A percentile compares a stretch with the other conserved stretches of the same genome.
These are phyloP conservation scores for Aureobasidium leucospermi DNA, from an alignment of 2,329 filamentous ascomycete genomes.

Conservation along the genomic window DNA sequence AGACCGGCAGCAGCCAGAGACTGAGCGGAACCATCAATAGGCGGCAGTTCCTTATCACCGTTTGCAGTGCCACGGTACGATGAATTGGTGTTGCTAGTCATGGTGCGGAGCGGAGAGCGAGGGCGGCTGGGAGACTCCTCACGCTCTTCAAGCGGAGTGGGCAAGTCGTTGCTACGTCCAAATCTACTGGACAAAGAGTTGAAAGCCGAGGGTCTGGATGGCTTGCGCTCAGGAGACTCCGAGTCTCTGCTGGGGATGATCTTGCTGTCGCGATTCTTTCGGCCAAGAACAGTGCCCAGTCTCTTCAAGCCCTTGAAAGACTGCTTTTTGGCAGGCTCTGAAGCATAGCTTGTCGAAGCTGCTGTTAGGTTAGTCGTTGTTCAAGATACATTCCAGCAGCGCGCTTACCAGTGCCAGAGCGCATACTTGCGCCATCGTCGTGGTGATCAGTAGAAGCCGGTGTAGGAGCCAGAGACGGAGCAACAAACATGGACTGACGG, in stretches of 20 bases:
- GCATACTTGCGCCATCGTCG: conserved; percentile 50
- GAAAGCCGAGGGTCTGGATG: conserved; percentile 44
- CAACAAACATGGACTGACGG: conserved; percentile 7
- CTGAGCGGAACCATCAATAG: conserved; percentile 11
- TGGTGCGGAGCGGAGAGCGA: conserved; percentile 23
- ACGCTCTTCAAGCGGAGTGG: conserved; percentile 33
- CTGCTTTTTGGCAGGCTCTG: conserved; percentile 26
- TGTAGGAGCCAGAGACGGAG: conserved; percentile 23
- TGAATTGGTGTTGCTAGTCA: conserved; percentile 10
- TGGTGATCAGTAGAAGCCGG: conserved; percentile 27
- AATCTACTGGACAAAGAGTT: conserved; percentile 52
- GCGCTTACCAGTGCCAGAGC: conserved; percentile 43
- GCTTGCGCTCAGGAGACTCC: conserved; percentile 47
- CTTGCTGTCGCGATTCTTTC: conserved; percentile 53
- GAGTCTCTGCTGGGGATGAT: conserved; percentile 22
- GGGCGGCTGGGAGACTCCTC: conserved; percentile 24
- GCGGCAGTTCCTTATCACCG: not conserved
- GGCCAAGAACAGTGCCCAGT: conserved; percentile 62
- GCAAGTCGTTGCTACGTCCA: conserved; percentile 57
- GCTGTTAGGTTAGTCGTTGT: conserved; percentile 40
- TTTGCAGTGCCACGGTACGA: conserved; percentile 1
- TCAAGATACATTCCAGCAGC: not conserved
- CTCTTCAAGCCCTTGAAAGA: conserved; percentile 44
- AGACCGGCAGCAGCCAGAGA: conserved; percentile 12
- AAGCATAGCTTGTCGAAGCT: not conserved